Conservation (phyloP, 768 basidiomycete species). For the Hygrocybe coccinea region DNA sequence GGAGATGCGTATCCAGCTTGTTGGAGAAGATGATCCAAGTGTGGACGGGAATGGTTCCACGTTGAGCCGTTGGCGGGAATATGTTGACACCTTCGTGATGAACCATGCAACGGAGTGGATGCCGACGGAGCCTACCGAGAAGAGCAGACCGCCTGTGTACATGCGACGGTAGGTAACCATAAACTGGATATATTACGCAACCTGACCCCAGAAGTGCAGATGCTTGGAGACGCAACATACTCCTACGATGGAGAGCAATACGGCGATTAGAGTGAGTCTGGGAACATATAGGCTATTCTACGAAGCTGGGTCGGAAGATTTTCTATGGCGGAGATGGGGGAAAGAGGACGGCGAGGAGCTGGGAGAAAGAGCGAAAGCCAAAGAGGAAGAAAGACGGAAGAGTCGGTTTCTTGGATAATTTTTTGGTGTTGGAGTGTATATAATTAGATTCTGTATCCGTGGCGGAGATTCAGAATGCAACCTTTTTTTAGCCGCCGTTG, state of each 20-base stretch:
- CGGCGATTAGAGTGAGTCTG: too few relatives aligned
- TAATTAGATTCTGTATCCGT: background rate
- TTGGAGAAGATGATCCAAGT: conserved; percentile 62
- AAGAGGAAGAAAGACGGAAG: too few relatives aligned
- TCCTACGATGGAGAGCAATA: too few relatives aligned
- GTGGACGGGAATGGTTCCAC: conserved; percentile 48
- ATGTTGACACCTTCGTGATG: conserved; percentile 69
- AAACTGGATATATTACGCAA: background rate
- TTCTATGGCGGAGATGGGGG: too few relatives aligned
- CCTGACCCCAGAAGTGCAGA: conserved; percentile 5
- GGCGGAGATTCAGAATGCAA: conserved; percentile 34
- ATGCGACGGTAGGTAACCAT: conserved; percentile 48
- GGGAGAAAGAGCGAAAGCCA: too few relatives aligned
- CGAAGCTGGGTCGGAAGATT: too few relatives aligned
- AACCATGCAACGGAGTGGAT: conserved; percentile 69
- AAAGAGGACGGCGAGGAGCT: too few relatives aligned
- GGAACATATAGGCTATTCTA: too few relatives aligned
- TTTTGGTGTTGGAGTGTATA: background rate
- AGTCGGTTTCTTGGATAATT: too few relatives aligned
- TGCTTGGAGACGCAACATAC: conserved; percentile 1
- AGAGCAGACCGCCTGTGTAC: conserved; percentile 39
- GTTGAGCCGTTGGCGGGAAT: conserved; percentile 63
- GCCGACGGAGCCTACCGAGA: conserved; percentile 35
- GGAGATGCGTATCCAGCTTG: conserved; percentile 56
- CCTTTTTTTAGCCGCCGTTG: conserved; percentile 7